Evolutionary conservation across 202 grass and related monocot genomes (phyloP).

Genomic region (Schoenoplectus triqueter): DNA sequence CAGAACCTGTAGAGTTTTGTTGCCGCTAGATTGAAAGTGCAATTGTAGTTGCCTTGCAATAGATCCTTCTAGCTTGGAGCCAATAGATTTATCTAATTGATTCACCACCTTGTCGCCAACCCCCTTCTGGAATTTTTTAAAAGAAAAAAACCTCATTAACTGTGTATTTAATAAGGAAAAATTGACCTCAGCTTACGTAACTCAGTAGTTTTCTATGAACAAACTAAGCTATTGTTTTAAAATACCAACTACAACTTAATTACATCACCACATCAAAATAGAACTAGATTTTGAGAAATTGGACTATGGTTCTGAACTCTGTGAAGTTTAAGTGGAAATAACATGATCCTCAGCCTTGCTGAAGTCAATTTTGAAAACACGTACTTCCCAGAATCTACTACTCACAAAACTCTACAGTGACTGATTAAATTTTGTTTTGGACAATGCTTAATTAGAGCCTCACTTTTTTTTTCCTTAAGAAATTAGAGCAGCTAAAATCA

Average conservation of each 20-base stretch:
- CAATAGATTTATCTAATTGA: conserved; percentile 85
- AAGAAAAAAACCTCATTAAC: background rate
- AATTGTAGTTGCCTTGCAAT: conserved; percentile 81
- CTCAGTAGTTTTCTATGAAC: background rate
- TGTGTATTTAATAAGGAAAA: conserved; percentile 8
- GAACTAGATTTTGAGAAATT: background rate
- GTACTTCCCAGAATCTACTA: background rate
- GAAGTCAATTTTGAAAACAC: background rate
- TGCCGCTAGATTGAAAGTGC: conserved; percentile 77
- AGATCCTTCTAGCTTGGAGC: conserved; percentile 72
- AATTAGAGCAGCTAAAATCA: background rate
- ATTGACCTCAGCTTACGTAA: conserved; percentile 2
- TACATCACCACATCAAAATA: background rate
- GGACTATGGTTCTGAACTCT: background rate
- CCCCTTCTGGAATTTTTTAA: conserved; percentile 57
- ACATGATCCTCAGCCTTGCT: background rate
- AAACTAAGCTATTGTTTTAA: background rate
- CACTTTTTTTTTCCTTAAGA: background rate
- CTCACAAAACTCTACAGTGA: background rate
- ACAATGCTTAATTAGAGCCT: background rate
- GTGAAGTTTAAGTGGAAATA: background rate
- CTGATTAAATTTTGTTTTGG: background rate
- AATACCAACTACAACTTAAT: background rate
- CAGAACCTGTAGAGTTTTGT: conserved; percentile 81
- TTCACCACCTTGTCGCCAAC: conserved; percentile 82